Evolutionary conservation across 768 basidiomycete genomes (phyloP), one percentile per base, ranked within the genome.

Genomic region (Leccinellum rugosiceps): DNA sequence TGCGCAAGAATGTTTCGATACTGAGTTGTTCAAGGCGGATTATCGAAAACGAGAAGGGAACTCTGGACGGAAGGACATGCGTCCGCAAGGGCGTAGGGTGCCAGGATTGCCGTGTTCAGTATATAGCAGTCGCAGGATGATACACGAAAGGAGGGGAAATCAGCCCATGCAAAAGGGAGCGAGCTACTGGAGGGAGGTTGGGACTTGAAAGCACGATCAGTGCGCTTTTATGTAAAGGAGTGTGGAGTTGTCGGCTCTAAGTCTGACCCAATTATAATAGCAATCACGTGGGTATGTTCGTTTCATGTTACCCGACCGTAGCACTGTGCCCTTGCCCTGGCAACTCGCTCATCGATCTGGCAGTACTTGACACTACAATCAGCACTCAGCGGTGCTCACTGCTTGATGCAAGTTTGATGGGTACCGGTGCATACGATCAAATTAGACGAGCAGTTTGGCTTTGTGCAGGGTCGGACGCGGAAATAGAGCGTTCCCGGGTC

Each of bases 51-150:
- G 30, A 19, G 11, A 34, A 19, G 9, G 31, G 23, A 52, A 19
- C 6, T 38, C 49, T 28, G 19, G 43, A 26, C 43, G 28, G 30
- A 57, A 32, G 65, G 58, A 59, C 67, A 68, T 68, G 45, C 65
- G 67, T 65, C 63, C 52, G 58, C 14, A 23, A 53, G 34, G 61
- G 58, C 52, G 67, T 56, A 58, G 57, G 60, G 55, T 59, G 62
- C 67, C 66, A 69, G 67, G 41, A 13, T 25, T 60, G 62, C 51
- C 48, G 51, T 47, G 19, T 45, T 49, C 25, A 30, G 25, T 30
- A 52, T 13, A 26, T 4, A 14, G 47, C 6, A 26, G 23, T 21
- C 47, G n/a, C 19, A 41, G 4, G 26, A 41, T 3, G 32, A 44
- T 56, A 19, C 23, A 11, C 30, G 14, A n/a, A 34, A 4, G 25